Conservation (phyloP, 768 basidiomycete genomes). For the Boletus barrowsii region DNA sequence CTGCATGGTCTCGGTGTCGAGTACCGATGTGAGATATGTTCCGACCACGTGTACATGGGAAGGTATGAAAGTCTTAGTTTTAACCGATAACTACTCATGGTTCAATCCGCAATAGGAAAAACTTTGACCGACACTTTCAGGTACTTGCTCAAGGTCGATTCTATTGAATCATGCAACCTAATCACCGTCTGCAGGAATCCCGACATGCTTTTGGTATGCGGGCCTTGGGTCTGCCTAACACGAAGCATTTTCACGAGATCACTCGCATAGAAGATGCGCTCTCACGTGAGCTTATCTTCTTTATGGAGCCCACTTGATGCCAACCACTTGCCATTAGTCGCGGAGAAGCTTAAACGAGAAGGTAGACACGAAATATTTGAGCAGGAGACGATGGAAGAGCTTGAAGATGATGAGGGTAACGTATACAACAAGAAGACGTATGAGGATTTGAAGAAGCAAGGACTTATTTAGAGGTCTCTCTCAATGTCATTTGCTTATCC, state of each 20-base stretch:
- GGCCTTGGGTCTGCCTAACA: slow-evolving; percentile 93
- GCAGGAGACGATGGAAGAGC: slow-evolving; percentile 94
- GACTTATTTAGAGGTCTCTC: slow-evolving; percentile 58
- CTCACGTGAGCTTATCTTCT: slow-evolving; percentile 58
- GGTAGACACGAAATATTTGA: slow-evolving; percentile 92
- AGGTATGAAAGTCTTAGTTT: slow-evolving; percentile 45
- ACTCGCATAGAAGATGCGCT: slow-evolving; percentile 96
- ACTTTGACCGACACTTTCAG: slow-evolving; percentile 95
- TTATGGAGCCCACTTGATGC: not conserved
- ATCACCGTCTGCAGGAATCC: slow-evolving; percentile 62
- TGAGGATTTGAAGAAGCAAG: slow-evolving; percentile 94
- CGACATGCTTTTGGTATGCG: slow-evolving; percentile 98
- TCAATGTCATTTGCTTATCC: slow-evolving; percentile 1
- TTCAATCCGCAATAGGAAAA: slow-evolving; percentile 58
- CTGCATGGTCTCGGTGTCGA: slow-evolving; percentile 97
- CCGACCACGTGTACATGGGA: slow-evolving; percentile 96
- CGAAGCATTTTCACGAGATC: slow-evolving; percentile 99
- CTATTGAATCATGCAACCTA: slow-evolving; percentile 3
- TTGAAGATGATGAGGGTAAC: slow-evolving; percentile 98
- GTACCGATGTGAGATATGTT: slow-evolving; percentile 97
- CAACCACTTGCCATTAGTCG: slow-evolving; percentile 51
- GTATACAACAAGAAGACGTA: slow-evolving; percentile 99
- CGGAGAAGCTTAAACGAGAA: slow-evolving; percentile 95
- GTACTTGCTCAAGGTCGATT: slow-evolving; percentile 34
- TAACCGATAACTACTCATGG: slow-evolving; percentile 14